Evolutionary conservation across 1,139 yeast genomes (phyloP).

Genomic region (Candida gigantensis): DNA sequence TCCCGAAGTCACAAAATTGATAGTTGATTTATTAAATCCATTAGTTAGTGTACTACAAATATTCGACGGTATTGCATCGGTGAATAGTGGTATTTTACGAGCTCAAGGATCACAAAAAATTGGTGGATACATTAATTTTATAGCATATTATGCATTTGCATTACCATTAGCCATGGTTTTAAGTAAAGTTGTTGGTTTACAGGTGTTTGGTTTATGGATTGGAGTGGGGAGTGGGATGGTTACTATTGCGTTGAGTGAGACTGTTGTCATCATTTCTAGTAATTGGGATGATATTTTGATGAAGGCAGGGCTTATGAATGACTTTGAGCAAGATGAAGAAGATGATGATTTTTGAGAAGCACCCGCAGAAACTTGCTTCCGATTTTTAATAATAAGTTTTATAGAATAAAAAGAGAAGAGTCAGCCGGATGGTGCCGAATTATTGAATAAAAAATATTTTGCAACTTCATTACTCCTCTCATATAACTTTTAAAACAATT

Average conservation of each 20-base stretch:
- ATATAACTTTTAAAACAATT: too few species aligned
- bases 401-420: too few species aligned
- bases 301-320: constrained; percentile 29
- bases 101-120: constrained; percentile 86
- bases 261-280: constrained; percentile 35
- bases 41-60: constrained; percentile 71
- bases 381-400: too few species aligned
- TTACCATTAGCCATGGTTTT: constrained; percentile 67
- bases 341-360: neutral
- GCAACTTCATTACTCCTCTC: too few species aligned
- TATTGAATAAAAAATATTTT: too few species aligned
- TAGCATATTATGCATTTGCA: constrained; percentile 66
- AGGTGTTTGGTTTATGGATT: constrained; percentile 80
- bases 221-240: constrained; percentile 81
- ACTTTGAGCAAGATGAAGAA: constrained; percentile 12
- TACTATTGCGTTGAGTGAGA: constrained; percentile 65
- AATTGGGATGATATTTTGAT: constrained; percentile 45
- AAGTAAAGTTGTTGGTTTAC: constrained; percentile 54
- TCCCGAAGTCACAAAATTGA: constrained; percentile 55
- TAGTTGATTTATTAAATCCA: constrained; percentile 57
- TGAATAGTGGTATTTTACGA: constrained; percentile 79
- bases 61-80: constrained; percentile 80
- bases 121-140: constrained; percentile 77
- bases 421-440: too few species aligned
- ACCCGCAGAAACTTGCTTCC: too few species aligned